A percentile compares a stretch with the other conserved stretches of the same genome.
Evolutionary conservation across 768 basidiomycete genomes (phyloP).

Genomic region (Kwoniella newhampshirensis): DNA sequence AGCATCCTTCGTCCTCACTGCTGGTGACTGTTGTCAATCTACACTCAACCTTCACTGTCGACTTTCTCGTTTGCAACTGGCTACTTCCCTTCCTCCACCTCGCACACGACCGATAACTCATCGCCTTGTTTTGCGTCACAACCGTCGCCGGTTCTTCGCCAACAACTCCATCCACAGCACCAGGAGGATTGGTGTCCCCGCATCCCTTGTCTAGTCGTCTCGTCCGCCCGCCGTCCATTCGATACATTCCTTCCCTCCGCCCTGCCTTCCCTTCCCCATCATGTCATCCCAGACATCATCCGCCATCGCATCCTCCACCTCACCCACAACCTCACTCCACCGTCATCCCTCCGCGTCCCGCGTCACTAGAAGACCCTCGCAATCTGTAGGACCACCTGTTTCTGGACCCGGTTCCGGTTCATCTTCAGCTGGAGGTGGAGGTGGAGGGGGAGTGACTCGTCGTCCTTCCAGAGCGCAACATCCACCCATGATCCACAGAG

Average conservation of each 20-base stretch:
- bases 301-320: conserved; percentile 19
- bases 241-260: conserved; percentile 1
- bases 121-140: too few relatives aligned
- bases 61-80: too few relatives aligned
- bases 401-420: conserved; percentile 2
- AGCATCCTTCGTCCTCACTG: too few relatives aligned
- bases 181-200: too few relatives aligned
- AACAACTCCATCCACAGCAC: too few relatives aligned
- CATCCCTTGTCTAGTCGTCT: too few relatives aligned
- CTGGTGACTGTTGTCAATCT: too few relatives aligned
- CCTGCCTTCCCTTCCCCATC: conserved; percentile 7
- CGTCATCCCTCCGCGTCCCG: conserved; percentile 18
- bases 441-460: conserved; percentile 14
- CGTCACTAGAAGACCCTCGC: conserved; percentile 11
- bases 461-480: conserved; percentile 38
- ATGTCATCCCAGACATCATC: neutral
- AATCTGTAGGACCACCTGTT: conserved; percentile 4
- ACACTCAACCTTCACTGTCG: too few relatives aligned
- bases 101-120: neutral
- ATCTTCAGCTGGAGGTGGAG: conserved; percentile 6
- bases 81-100: too few relatives aligned
- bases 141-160: too few relatives aligned
- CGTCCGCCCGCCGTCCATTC: too few relatives aligned
- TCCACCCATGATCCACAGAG: conserved; percentile 35
- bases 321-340: conserved; percentile 1